A percentile compares a stretch with the other conserved stretches of the same genome.
These are phyloP conservation scores for Endoconidiophora laricicola DNA, from an alignment of 2,329 filamentous ascomycete genomes.

Conservation along the genomic window DNA sequence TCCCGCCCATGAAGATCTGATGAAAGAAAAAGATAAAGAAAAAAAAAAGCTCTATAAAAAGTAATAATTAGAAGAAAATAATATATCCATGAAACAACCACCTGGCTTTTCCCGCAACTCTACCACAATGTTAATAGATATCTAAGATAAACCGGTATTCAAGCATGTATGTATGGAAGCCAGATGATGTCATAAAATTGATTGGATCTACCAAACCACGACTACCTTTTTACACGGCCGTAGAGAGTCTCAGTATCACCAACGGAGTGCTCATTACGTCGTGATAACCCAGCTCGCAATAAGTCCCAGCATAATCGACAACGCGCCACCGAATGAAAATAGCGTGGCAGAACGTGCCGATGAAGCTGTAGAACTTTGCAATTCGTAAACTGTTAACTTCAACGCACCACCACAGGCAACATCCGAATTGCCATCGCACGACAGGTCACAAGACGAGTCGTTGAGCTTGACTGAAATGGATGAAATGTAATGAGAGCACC, in stretches of 20 bases:
- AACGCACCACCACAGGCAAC: constrained; percentile 38
- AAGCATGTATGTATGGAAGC: no score
- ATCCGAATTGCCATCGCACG: constrained; percentile 35
- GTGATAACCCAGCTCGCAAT: no score
- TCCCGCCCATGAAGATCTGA: constrained; percentile 18
- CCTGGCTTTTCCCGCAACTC: no score
- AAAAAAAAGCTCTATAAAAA: background rate
- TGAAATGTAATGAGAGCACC: constrained; percentile 36
- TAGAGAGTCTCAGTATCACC: no score
- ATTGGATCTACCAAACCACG: no score
- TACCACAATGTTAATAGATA: no score
- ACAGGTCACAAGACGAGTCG: constrained; percentile 31
- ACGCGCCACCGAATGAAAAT: background rate
- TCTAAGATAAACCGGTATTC: no score
- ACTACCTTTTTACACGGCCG: no score
- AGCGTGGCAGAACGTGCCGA: no score
- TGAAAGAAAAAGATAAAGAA: background rate
- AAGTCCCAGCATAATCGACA: background rate
- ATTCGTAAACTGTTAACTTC: constrained; percentile 29
- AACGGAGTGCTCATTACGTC: no score
- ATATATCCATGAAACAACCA: background rate
- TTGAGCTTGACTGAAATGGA: constrained; percentile 28
- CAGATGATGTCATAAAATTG: no score
- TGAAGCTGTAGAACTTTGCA: constrained; percentile 6
- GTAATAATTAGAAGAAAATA: background rate